Conservation (phyloP, 208 protist genomes). For the Acanthamoeba divionensis region DNA sequence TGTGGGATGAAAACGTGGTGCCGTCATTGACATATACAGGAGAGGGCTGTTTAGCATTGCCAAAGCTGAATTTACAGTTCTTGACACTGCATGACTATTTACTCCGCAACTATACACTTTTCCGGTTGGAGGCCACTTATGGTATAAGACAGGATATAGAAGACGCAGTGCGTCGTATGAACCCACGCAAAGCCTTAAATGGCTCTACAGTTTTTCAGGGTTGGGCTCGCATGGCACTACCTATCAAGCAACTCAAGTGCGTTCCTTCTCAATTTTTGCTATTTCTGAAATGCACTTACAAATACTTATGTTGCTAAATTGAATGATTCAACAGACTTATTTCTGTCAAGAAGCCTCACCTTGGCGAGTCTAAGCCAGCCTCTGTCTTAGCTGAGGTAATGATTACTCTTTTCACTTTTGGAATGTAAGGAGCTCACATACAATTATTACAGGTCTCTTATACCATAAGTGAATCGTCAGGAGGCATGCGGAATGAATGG, state of each 20-base stretch:
- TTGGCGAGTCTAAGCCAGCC: constrained; percentile 81
- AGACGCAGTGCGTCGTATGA: constrained; percentile 66
- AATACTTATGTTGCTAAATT: neutral
- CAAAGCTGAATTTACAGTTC: constrained; percentile 90
- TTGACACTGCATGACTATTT: constrained; percentile 89
- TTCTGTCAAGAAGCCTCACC: constrained; percentile 66
- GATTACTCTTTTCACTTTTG: neutral
- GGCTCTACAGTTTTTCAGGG: constrained; percentile 68
- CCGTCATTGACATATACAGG: constrained; percentile 61
- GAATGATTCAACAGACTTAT: constrained; percentile 60
- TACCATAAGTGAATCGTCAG: too few species aligned
- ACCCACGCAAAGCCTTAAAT: constrained; percentile 46
- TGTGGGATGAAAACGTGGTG: constrained; percentile 78
- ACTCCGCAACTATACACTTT: constrained; percentile 87
- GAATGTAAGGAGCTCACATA: too few species aligned
- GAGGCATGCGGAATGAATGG: constrained; percentile 77
- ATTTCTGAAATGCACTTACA: neutral
- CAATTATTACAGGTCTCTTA: too few species aligned
- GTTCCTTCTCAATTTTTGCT: constrained; percentile 39
- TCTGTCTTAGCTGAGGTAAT: constrained; percentile 73
- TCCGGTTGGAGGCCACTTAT: constrained; percentile 81
- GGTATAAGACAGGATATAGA: constrained; percentile 80
- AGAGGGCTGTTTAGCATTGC: constrained; percentile 68
- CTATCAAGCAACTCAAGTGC: constrained; percentile 53
- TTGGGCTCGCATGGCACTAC: constrained; percentile 79